Evolutionary conservation across 768 basidiomycete species (phyloP), one percentile per base, ranked within the genome.

Genomic region (Pisolithus sp.): DNA sequence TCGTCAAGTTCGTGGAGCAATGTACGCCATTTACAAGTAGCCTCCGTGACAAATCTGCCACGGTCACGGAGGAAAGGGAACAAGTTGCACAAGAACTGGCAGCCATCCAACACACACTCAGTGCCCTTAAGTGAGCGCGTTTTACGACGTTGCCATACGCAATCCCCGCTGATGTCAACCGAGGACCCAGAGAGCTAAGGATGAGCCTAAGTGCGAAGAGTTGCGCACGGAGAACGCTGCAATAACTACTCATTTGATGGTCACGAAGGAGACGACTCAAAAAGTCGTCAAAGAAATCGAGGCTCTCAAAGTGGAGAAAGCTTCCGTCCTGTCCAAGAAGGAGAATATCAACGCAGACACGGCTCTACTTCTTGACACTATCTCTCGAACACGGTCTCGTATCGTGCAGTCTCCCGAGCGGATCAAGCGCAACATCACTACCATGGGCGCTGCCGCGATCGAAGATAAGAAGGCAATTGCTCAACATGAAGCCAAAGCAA

Each of bases 341-440:
- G 84, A 88, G 71, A 74, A 68, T 52, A 71, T 88, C 24, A 80
- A 79, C 54, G 72, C 72, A 2, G 85, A 90, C 46, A 75, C 83
- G 9, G 71, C 78, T 7, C 73, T 76, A 41, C 70, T 83, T 21
- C 71, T 77, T 39, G 84, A 88, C 51, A 72, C 75, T 42, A 83
- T 89, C 55, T 69, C 71, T 12, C 80, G 84, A 40, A 83, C 83
- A 0, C 76, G 81, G 46, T 73, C 81, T 26, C 82, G 92, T 24
- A 86, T 96, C 55, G 92, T 96, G 3, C 89, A 93, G 65, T 93
- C 90, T 0, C 93, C 93, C 0, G 93, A 95, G 44, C 79, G 93
- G 42, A 86, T 95, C 58, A 88, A 85, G 63, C 81, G 84, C 47
- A 87, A 82, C 40, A 95, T 95, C 59, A 68, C 76, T 10, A 74